Base-by-base conservation (phyloP, 2,329 filamentous ascomycete species). In the Aspergillus intermedius region DNA sequence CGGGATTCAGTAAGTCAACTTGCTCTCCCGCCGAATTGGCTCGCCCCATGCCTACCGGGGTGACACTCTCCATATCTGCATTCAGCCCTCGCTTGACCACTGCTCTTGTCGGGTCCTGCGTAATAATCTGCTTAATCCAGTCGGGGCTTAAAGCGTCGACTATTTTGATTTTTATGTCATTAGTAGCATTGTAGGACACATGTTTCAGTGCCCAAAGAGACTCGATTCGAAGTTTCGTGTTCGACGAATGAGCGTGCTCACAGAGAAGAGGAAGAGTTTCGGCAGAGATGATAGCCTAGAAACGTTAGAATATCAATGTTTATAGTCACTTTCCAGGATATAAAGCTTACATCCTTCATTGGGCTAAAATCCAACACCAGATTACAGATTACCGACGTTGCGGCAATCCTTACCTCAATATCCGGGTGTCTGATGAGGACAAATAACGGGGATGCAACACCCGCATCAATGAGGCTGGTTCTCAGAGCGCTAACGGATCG, bases 151-250 rank as follows among this genome's bases (percentile, higher is more conserved):
- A 76, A 60, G 87, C 83, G 44, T 91, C 83, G 10, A 97, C 72
- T 51, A 88, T 88, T 43, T 80, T 78, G 60, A 86, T 85, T 69
- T 93, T 95, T 56, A 87, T 74, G 10, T 85, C 79, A 41, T 85
- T 82, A 15, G 79, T 78, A 5, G 87, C 81, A 19, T 82, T 83
- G 54, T 87, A 79, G 2, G 95, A 85, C 44, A 96, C 78, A 68
- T 97, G 89, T 64, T 97, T 97, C 49, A 98, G 73, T 5, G 90
- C 89, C 91, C 93, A 98, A 1, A 98, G 71, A 19, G 91, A 90
- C 59, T 93, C 90, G 22, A 94, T 77, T 21, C 89, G 82, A 46
- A 97, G 75, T 42, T 84, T 81, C n/a, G 86, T 80, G 60, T 91
- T 87, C 42, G 80, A 77, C 0, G 88, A 93, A 65, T 87, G 87